Evolutionary conservation across 352 stramenopile genomes (phyloP), one percentile per base, ranked within the genome.

Genomic region (Pythium scleroteichum): DNA sequence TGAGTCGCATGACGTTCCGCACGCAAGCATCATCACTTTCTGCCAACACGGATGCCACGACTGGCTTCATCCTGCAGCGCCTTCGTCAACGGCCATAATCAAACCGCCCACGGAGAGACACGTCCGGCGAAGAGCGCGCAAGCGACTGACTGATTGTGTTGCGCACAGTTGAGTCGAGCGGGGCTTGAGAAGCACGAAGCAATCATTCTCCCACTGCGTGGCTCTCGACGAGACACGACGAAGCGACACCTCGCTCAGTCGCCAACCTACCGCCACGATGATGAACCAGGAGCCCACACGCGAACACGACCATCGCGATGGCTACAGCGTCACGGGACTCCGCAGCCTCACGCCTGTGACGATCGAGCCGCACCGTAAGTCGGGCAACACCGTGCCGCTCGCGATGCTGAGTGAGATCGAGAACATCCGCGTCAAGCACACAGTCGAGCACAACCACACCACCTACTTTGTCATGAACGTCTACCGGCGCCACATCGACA

Each of bases 391-490:
- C 13, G 69, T 82, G 53, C 79, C 83, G 44, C 75, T 78, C 40
- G 59, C 76, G 13, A 78, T 80, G 48, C 67, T 88, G 1, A 68
- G 65, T 32, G 66, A 76, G 26, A 82, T 88, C 40, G 79, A 87
- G 58, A 68, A 39, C 45, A 62, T 88, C 16, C 71, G 71, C 38
- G 78, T 88, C 53, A 69, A 69, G 46, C 61, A 74, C 41, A 69
- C 81, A 20, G 59, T 84, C 23, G 68, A 79, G 61, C 72, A 75
- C 12, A 68, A 79, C 10, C 75, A 80, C 55, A 59, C 44, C 55
- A 77, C 44, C 22, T 80, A 84, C 64, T 88, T 82, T 49, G 68
- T 88, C 22, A 68, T 88, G 63, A 71, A 84, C 56, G 66, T 88
- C 42, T 82, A 78, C 51, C 73, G 61, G 38, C 76, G 69, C 47